A percentile compares a stretch with the other conserved stretches of the same genome.
phyloP scores from a whole-genome alignment of 305 asterid species.

The Ajuga reptans region DNA sequence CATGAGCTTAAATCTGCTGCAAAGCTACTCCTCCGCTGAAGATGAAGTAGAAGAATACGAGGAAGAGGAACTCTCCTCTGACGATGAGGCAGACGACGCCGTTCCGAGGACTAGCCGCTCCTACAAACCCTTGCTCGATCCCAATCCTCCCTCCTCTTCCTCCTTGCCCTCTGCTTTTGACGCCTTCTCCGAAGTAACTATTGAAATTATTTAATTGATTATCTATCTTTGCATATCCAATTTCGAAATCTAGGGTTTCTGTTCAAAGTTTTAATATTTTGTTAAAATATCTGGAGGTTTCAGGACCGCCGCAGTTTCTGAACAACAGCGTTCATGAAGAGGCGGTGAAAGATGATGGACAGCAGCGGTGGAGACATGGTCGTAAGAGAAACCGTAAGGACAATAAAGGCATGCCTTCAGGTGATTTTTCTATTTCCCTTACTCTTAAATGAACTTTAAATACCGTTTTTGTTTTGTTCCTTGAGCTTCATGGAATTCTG shows the following conservation, averaged over 20 bases:
- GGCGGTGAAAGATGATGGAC: conserved; percentile 36
- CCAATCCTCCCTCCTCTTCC: conserved; percentile 61
- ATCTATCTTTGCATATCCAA: neutral
- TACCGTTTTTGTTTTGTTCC: too few relatives aligned
- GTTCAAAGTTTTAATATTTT: neutral
- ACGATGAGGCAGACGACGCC: conserved; percentile 34
- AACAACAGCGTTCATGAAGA: conserved; percentile 51
- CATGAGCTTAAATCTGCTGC: conserved; percentile 79
- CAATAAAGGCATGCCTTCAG: conserved; percentile 57
- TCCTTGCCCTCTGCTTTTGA: conserved; percentile 72
- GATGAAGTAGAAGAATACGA: conserved; percentile 31
- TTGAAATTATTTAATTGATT: neutral
- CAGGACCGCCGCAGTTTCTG: conserved; percentile 77
- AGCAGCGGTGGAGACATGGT: conserved; percentile 53
- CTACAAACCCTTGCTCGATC: conserved; percentile 63
- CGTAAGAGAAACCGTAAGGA: conserved; percentile 48
- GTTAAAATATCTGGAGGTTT: conserved; percentile 37
- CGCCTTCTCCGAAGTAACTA: conserved; percentile 69
- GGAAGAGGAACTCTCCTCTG: conserved; percentile 33
- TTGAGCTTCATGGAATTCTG: too few relatives aligned
- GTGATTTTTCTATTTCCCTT: conserved; percentile 20
- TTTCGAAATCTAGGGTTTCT: conserved; percentile 24
- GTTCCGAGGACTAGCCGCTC: conserved; percentile 29
- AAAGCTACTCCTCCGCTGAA: conserved; percentile 84
- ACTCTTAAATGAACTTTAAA: neutral